Conservation (phyloP, 495 filamentous ascomycete species). For the Penicillium egyptiacum region DNA sequence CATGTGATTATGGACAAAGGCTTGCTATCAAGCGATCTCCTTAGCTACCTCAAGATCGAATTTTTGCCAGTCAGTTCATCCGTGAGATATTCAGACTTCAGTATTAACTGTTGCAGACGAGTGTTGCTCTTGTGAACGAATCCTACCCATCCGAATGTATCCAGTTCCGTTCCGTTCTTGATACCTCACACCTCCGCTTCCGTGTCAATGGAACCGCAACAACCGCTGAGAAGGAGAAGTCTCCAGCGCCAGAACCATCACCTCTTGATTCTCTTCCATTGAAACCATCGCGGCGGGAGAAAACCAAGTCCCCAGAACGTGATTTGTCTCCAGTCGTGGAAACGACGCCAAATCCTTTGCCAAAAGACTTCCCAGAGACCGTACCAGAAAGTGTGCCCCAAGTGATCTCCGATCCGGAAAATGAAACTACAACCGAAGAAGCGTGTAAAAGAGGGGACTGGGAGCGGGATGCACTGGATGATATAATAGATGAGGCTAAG, state of each 20-base stretch:
- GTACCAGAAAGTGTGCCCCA: background rate
- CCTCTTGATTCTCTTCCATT: conserved; percentile 24
- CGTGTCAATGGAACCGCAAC: conserved; percentile 46
- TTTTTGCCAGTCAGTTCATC: conserved; percentile 45
- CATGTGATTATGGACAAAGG: conserved; percentile 80
- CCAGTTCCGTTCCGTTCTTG: conserved; percentile 55
- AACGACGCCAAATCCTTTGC: background rate
- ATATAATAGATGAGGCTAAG: conserved; percentile 57
- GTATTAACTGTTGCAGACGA: conserved; percentile 42
- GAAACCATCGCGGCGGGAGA: conserved; percentile 30
- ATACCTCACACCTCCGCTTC: conserved; percentile 60
- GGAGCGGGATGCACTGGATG: conserved; percentile 53
- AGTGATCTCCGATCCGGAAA: background rate
- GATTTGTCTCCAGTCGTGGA: conserved; percentile 14
- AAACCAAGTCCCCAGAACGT: conserved; percentile 17
- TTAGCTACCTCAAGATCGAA: conserved; percentile 55
- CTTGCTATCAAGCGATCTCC: conserved; percentile 64
- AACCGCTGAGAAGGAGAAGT: conserved; percentile 9
- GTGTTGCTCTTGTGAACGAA: conserved; percentile 68
- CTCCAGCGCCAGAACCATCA: conserved; percentile 2
- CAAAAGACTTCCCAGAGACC: background rate
- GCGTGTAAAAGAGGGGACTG: background rate
- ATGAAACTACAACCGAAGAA: conserved; percentile 1
- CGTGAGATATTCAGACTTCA: conserved; percentile 15
- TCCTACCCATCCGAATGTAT: conserved; percentile 80